Base-by-base conservation (phyloP, 164 flowering plant genomes). In the Houttuynia cordata region DNA sequence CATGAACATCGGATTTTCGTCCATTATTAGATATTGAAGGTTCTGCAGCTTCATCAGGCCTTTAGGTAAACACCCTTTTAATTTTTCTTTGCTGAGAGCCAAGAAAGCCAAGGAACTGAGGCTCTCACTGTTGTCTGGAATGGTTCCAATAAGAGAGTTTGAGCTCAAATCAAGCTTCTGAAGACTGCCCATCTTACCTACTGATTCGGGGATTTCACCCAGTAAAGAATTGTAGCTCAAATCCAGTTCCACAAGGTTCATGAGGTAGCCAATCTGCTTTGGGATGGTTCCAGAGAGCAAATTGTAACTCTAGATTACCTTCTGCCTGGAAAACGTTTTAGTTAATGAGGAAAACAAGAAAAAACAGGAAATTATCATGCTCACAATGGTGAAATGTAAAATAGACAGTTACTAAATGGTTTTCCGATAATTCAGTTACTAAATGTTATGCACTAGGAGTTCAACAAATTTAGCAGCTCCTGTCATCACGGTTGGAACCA, bases 101-200 rank as follows among this genome's bases (percentile, higher is more conserved):
- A 90, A 58, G 66, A 90, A 90, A 23, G 56, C 71, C 68, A 90
- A 58, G 41, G 70, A 67, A 49, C 53, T 72, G n/a, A 87, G 83
- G 56, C 73, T 75, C 58, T 75, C 77, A 14, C 83, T 68, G 72
- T 67, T 73, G 23, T 66, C 67, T 8, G 97, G 97, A 12, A 87
- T 71, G 23, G 52, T 50, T 13, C 94, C 94, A 0, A 66, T 61
- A 24, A 87, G 83, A 21, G 53, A 58, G 69, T 90, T 90, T 7
- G 88, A 90, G 76, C 90, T 90, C 66, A 87, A 70, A 67, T 90
- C 95, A 34, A 90, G 84, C 65, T 90, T 90, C 64, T 90, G 97
- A 67, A 90, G 87, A 63, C 71, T 51, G 58, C 74, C 76, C 75
- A 87, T 68, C 39, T 79, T 68, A 25, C 92, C 90, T 69, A 87